phyloP scores from a whole-genome alignment of 306 rosid species.

The Acacia confusa region DNA sequence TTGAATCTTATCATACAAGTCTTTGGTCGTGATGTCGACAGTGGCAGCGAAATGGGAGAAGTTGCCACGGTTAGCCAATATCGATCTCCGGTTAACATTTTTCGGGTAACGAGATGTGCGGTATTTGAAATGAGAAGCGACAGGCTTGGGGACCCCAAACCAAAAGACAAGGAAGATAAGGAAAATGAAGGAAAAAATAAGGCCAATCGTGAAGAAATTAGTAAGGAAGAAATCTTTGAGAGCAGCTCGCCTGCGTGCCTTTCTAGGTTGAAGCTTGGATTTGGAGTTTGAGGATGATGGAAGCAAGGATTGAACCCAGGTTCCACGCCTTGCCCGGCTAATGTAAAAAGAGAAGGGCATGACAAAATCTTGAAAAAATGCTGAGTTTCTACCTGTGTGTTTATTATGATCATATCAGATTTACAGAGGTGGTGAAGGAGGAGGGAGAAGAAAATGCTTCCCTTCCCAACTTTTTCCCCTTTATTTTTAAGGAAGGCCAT shows the following conservation, averaged over 20 bases:
- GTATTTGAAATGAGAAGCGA: constrained; percentile 49
- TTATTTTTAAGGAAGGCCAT: too few species aligned
- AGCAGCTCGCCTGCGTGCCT: constrained; percentile 53
- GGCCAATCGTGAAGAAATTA: constrained; percentile 83
- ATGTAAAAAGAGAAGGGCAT: constrained; percentile 63
- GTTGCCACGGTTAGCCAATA: constrained; percentile 5
- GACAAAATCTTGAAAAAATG: neutral
- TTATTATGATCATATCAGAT: too few species aligned
- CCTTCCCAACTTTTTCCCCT: too few species aligned
- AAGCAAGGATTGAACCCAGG: constrained; percentile 63
- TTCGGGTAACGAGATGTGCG: constrained; percentile 50
- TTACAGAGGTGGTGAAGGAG: neutral
- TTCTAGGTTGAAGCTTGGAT: constrained; percentile 60
- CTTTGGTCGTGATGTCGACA: constrained; percentile 88
- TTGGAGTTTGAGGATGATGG: constrained; percentile 60
- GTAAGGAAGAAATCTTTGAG: constrained; percentile 68
- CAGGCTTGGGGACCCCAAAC: constrained; percentile 81
- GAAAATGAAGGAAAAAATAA: constrained; percentile 53
- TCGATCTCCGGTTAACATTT: constrained; percentile 46
- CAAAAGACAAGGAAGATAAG: constrained; percentile 69
- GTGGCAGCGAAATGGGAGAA: constrained; percentile 35
- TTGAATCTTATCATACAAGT: constrained; percentile 72
- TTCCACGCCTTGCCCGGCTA: constrained; percentile 55
- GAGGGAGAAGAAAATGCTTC: neutral
- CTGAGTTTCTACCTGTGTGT: neutral